These are phyloP conservation scores for Boletus eberwhitei DNA, from an alignment of 768 basidiomycete genomes.

Conservation along the genomic window DNA sequence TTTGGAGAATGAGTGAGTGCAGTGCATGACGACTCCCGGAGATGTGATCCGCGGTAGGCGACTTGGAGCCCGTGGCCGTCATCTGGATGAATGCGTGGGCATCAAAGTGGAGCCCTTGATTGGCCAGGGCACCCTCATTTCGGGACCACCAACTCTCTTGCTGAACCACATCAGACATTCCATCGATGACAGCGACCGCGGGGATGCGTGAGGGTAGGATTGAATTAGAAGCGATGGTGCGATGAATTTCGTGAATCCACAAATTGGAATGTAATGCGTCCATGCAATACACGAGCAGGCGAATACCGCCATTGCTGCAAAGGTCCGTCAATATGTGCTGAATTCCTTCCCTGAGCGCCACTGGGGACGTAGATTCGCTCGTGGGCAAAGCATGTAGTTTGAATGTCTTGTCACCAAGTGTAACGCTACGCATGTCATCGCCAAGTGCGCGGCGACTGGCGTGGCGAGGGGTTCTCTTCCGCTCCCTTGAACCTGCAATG, in stretches of 20 bases:
- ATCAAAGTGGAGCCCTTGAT: conserved; percentile 13
- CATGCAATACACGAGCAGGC: conserved; percentile 23
- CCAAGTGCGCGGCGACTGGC: not conserved
- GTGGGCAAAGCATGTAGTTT: conserved; percentile 4
- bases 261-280: conserved; percentile 5
- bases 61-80: not conserved
- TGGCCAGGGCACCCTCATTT: conserved; percentile 1
- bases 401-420: conserved; percentile 17
- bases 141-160: conserved; percentile 22
- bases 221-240: conserved; percentile 2
- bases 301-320: conserved; percentile 14
- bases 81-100: conserved; percentile 16
- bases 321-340: conserved; percentile 8
- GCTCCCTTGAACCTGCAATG: conserved; percentile 6
- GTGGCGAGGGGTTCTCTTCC: not conserved
- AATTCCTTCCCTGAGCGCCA: not conserved
- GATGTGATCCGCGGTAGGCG: conserved; percentile 1
- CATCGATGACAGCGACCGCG: conserved; percentile 18
- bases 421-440: conserved; percentile 8
- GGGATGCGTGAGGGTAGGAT: conserved; percentile 1
- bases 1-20: conserved; percentile 12
- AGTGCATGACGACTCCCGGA: conserved; percentile 13
- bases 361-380: conserved; percentile 1
- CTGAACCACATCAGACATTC: conserved; percentile 1
- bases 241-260: conserved; percentile 15